phyloP scores from a whole-genome alignment of 2,329 filamentous ascomycete genomes.

The Colletotrichum sp. region DNA sequence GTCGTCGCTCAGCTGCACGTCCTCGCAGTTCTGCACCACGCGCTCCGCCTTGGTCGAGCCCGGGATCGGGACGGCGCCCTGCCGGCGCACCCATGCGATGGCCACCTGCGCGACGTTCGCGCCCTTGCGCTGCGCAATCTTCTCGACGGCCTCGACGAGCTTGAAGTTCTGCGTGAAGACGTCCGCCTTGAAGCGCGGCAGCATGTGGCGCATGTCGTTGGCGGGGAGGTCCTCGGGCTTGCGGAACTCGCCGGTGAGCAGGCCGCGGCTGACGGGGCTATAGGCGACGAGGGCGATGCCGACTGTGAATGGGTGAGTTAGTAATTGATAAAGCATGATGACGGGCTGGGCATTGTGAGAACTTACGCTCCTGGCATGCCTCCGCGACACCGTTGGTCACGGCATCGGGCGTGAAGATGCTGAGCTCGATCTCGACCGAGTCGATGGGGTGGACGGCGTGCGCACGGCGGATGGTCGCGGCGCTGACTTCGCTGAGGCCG shows the following conservation, averaged over 20 bases:
- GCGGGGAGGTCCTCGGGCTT: conserved; percentile 44
- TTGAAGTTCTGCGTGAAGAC: conserved; percentile 57
- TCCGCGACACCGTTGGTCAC: conserved; percentile 42
- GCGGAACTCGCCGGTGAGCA: conserved; percentile 49
- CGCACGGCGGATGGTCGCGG: conserved; percentile 43
- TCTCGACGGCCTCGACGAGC: conserved; percentile 49
- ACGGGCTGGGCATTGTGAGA: not conserved
- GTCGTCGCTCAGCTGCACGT: conserved; percentile 50
- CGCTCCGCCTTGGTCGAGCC: conserved; percentile 62
- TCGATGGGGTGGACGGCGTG: conserved; percentile 39
- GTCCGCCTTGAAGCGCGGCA: conserved; percentile 54
- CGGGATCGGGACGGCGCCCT: conserved; percentile 66
- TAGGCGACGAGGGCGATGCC: conserved; percentile 52
- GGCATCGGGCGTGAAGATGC: conserved; percentile 41
- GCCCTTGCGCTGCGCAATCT: conserved; percentile 51
- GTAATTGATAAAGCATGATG: not conserved
- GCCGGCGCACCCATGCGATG: conserved; percentile 60
- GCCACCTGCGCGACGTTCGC: conserved; percentile 57
- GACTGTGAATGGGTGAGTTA: conserved; percentile 18
- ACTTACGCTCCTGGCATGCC: conserved; percentile 45
- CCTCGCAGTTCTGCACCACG: conserved; percentile 63
- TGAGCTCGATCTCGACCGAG: conserved; percentile 51
- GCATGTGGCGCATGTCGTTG: conserved; percentile 46
- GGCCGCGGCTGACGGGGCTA: conserved; percentile 55
- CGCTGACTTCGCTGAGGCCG: conserved; percentile 45